phyloP scores from a whole-genome alignment of 2,329 filamentous ascomycete genomes.

The Scedosporium dehoogii region DNA sequence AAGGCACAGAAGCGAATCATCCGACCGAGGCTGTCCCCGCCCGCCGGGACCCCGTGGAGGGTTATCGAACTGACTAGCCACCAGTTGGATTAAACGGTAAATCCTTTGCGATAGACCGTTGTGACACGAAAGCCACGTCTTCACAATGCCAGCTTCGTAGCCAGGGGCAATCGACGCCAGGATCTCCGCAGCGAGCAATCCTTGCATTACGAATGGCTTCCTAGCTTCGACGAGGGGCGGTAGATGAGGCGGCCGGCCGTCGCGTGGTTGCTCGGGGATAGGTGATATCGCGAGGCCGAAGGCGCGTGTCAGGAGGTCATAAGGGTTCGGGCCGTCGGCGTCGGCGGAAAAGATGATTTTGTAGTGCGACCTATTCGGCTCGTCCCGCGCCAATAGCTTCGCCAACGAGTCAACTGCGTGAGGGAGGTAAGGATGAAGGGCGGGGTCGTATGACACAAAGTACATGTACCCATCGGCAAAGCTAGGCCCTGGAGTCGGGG shows the following conservation, averaged over 20 bases:
- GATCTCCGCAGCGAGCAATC: constrained; percentile 82
- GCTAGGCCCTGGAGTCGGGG: constrained; percentile 64
- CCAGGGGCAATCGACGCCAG: constrained; percentile 64
- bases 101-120: constrained; percentile 79
- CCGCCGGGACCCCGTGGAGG: constrained; percentile 25
- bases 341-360: constrained; percentile 72
- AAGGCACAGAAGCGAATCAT: constrained; percentile 49
- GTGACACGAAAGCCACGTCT: constrained; percentile 70
- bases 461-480: constrained; percentile 48
- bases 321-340: constrained; percentile 49
- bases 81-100: constrained; percentile 61
- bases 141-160: constrained; percentile 62
- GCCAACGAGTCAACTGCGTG: constrained; percentile 83
- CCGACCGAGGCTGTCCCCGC: constrained; percentile 28
- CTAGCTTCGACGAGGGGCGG: constrained; percentile 67
- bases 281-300: constrained; percentile 82
- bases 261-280: constrained; percentile 55
- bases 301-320: constrained; percentile 74
- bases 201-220: constrained; percentile 86
- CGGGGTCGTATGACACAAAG: constrained; percentile 73
- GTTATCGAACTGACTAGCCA: constrained; percentile 55
- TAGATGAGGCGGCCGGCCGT: constrained; percentile 48
- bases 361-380: constrained; percentile 82
- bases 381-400: constrained; percentile 84
- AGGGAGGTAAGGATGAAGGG: constrained; percentile 77